Base-by-base conservation (phyloP, 352 stramenopile genomes). In the Pythium monospermum region DNA sequence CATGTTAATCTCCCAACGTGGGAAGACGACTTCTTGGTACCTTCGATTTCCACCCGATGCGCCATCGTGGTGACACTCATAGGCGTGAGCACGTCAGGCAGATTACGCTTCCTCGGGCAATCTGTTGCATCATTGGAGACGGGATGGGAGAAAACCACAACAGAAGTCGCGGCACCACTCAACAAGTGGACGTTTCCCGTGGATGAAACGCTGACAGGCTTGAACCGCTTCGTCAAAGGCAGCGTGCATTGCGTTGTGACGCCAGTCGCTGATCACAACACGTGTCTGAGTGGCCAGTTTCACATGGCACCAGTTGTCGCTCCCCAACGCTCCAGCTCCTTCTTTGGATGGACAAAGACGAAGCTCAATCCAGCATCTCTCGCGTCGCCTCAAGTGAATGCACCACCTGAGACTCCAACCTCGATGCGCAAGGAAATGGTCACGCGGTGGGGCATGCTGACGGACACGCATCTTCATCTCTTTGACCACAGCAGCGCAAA, bases 121-220 rank as follows among this genome's bases (percentile, higher is more conserved):
- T 67, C 72, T 4, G 58, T 92, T 18, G 58, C 64, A 10, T 59
- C 76, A 1, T 64, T 92, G 31, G 66, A 85, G 39, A 61, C 73
- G 0, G 78, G 77, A 10, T 92, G 82, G 82, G 82, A 92, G 54
- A 55, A 62, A 35, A 41, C 61, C 39, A 56, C 60, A 6, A 66
- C 49, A 1, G 53, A 63, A 18, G 55, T 77, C 22, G 61, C 35
- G 10, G 75, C 68, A 11, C 61, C 82, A 10, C 53, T 92, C 11
- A 72, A 54, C 15, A 90, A 90, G 49, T 90, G 78, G 82, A 85
- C 83, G 47, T 92, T 92, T 54, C 82, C 82, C 2, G 65, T 89
- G 3, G 79, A 90, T 13, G 78, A 86, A 40, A 69, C 65, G 12
- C 71, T 92, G 19, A 57, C 84, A 1, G 81, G 81, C 11, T 64